These are phyloP conservation scores for Cetradonia linearis DNA, from an alignment of 495 filamentous ascomycete species.

Conservation along the genomic window DNA sequence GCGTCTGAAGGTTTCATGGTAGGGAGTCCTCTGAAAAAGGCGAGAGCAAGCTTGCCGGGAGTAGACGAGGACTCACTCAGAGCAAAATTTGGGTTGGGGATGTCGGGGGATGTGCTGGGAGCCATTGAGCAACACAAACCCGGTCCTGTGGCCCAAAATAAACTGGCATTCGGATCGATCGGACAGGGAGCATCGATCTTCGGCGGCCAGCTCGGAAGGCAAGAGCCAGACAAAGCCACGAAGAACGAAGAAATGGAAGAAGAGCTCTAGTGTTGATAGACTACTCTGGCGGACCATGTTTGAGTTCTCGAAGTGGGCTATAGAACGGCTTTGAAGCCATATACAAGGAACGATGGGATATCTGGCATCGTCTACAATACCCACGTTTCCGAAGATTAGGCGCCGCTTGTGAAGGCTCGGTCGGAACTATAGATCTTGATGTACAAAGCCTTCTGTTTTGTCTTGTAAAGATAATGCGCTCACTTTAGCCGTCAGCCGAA, in stretches of 20 bases:
- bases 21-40: conserved; percentile 77
- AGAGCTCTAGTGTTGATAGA: conserved; percentile 14
- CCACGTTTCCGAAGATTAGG: background rate
- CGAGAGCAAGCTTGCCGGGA: conserved; percentile 58
- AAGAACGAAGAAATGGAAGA: conserved; percentile 21
- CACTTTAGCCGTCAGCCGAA: background rate
- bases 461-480: conserved; percentile 3
- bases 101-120: conserved; percentile 33
- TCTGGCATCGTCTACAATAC: background rate
- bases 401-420: background rate
- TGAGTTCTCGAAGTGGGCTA: background rate
- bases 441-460: background rate
- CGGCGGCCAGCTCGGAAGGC: conserved; percentile 6
- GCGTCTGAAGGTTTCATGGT: conserved; percentile 43
- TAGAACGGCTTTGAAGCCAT: background rate
- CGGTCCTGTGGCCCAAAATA: conserved; percentile 5
- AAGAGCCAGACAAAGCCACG: background rate
- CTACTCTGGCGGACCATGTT: background rate
- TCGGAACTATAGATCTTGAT: background rate
- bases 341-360: background rate
- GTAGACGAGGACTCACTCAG: conserved; percentile 46
- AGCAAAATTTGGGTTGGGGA: conserved; percentile 38
- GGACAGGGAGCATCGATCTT: conserved; percentile 3
- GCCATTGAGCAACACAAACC: conserved; percentile 16
- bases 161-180: conserved; percentile 1